Evolutionary conservation across 805 yeast genomes (phyloP).

Genomic region (Clavispora phyllophila): DNA sequence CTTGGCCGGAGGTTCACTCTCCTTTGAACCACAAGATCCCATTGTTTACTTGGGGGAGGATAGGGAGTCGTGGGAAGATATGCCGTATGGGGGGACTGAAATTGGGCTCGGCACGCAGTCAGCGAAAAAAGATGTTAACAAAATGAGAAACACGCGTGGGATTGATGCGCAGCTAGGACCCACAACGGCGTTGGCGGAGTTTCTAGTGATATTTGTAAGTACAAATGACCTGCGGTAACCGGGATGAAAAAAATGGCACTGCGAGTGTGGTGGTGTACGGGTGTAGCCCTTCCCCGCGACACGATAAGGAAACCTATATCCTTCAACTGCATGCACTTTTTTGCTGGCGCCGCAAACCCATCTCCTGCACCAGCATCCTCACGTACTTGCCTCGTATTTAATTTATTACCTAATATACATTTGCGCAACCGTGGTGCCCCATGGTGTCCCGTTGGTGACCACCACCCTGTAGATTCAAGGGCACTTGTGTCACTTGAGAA

Average conservation of each 20-base stretch:
- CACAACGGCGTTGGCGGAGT: neutral
- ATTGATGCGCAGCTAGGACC: neutral
- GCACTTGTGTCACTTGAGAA: too few species aligned
- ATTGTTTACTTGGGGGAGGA: neutral
- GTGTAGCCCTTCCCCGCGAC: neutral
- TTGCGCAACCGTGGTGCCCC: neutral
- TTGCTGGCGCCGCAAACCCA: too few species aligned
- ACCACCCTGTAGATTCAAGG: too few species aligned
- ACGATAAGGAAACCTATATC: too few species aligned
- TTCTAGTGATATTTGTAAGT: neutral
- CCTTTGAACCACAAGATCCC: neutral
- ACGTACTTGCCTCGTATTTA: neutral
- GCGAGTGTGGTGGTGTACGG: neutral
- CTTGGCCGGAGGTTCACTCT: neutral
- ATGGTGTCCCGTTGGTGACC: too few species aligned
- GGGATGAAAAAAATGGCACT: neutral
- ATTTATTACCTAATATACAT: neutral
- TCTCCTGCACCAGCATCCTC: too few species aligned
- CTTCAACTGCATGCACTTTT: neutral
- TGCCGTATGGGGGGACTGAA: neutral
- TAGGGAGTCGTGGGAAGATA: neutral
- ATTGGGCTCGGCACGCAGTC: neutral
- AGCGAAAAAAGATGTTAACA: neutral
- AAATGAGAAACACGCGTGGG: neutral
- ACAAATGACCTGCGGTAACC: neutral